A percentile compares a stretch with the other conserved stretches of the same genome.
These are phyloP conservation scores for Corinectria fuckeliana DNA, from an alignment of 2,329 filamentous ascomycete species.

Conservation along the genomic window DNA sequence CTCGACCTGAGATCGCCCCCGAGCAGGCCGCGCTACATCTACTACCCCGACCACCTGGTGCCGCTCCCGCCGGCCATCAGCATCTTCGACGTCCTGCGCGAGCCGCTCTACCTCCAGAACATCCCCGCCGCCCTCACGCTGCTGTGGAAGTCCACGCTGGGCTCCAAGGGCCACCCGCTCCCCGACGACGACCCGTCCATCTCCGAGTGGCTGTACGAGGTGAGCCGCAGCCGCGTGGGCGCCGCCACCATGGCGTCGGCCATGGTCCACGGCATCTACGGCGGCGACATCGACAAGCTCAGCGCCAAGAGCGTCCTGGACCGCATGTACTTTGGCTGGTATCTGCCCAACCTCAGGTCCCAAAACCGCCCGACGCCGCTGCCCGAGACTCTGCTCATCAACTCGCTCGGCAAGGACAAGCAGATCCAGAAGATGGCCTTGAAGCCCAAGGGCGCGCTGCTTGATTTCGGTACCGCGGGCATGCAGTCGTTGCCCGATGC, in stretches of 20 bases:
- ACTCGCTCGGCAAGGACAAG: slow-evolving; percentile 37
- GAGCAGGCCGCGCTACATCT: slow-evolving; percentile 71
- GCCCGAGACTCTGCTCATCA: slow-evolving; percentile 40
- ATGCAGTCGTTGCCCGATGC: slow-evolving; percentile 65
- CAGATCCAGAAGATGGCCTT: slow-evolving; percentile 42
- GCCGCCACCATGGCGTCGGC: slow-evolving; percentile 79
- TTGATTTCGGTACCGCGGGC: slow-evolving; percentile 58
- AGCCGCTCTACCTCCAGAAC: slow-evolving; percentile 44
- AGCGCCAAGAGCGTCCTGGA: slow-evolving; percentile 69
- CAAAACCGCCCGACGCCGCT: slow-evolving; percentile 52
- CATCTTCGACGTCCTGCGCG: slow-evolving; percentile 37
- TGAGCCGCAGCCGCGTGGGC: slow-evolving; percentile 46
- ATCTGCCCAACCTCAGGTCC: slow-evolving; percentile 37
- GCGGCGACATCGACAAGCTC: slow-evolving; percentile 82
- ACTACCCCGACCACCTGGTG: slow-evolving; percentile 78
- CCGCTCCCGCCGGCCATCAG: slow-evolving; percentile 40
- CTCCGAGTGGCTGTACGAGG: slow-evolving; percentile 44
- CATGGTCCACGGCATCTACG: slow-evolving; percentile 86
- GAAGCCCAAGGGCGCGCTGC: slow-evolving; percentile 39
- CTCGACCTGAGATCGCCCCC: slow-evolving; percentile 57
- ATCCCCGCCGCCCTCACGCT: slow-evolving; percentile 38
- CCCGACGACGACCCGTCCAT: slow-evolving; percentile 44
- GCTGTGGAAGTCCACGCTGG: slow-evolving; percentile 28
- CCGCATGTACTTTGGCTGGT: slow-evolving; percentile 41
- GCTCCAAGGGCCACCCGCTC: slow-evolving; percentile 16